Base-by-base conservation (phyloP, 2,329 filamentous ascomycete species). In the Epichloe sp. region DNA sequence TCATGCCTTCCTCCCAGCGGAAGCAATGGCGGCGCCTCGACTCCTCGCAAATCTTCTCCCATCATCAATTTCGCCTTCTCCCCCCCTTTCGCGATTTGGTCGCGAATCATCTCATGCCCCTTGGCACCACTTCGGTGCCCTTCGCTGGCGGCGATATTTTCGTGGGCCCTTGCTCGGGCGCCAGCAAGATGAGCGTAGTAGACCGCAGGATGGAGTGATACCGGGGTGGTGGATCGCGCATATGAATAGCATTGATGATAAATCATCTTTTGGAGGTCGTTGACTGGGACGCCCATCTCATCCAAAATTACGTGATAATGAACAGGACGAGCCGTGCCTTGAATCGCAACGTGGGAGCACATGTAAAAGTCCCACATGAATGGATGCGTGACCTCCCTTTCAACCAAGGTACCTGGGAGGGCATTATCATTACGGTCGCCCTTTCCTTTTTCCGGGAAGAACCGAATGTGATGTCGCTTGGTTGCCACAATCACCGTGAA, bases 211-310 rank as follows among this genome's bases (percentile, higher is more conserved):
- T 83, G 86, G 0, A 93, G 68, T 0, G 90, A 96, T 0, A 98
- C 90, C 0, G 93, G 88, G 0, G 91, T 97, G 0, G 90, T 97
- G 0, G 90, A 93, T 15, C 93, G 82, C 51, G 85, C 83, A 62
- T 95, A 98, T 51, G 95, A 88, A 67, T 95, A 98, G 44, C 85
- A 95, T 56, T 96, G 89, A 58, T 95, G 85, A 60, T 97, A 97
- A 21, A 97, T 85, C 78, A 97, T 85, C 51, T 83, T 83, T 61
- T 95, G 86, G 0, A 98, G 73, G 2, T 83, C 76, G 42, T 86
- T 81, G 0, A 83, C 74, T 1, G 74, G 65, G 60, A 87, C 77
- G 2, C 77, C 72, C 49, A 83, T 79, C 65, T 97, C 89, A 62
- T 98, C 93, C 45, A 85, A 64, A 21, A 98, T 81, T 14, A 96